Percentiles rank a stretch among this genome's conserved stretches.
Conservation (phyloP, 2,329 filamentous ascomycete species). For the Chaetomium globosum region DNA sequence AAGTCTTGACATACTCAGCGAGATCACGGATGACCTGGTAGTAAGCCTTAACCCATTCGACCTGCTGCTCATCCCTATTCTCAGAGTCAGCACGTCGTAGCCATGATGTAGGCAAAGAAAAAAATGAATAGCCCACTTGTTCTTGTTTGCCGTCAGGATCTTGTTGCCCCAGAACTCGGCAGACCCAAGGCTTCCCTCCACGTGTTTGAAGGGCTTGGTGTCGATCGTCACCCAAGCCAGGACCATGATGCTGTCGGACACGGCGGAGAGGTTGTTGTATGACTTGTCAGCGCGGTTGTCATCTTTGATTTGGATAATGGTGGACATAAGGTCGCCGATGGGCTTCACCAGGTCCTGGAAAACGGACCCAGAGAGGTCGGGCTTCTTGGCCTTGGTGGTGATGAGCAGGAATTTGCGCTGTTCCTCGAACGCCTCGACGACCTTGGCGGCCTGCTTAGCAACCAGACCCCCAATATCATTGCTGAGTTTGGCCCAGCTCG, state of each 20-base stretch:
- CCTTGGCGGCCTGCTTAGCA: slow-evolving; percentile 69
- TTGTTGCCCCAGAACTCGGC: slow-evolving; percentile 95
- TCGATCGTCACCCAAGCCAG: slow-evolving; percentile 90
- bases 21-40: slow-evolving; percentile 87
- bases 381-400: slow-evolving; percentile 89
- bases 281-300: slow-evolving; percentile 73
- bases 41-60: slow-evolving; percentile 91
- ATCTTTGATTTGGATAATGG: slow-evolving; percentile 79
- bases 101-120: no score
- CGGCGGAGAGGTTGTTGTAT: slow-evolving; percentile 81
- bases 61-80: slow-evolving; percentile 63
- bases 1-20: slow-evolving; percentile 78
- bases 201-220: slow-evolving; percentile 78
- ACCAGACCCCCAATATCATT: slow-evolving; percentile 75
- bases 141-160: slow-evolving; percentile 88
- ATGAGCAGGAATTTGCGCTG: slow-evolving; percentile 88
- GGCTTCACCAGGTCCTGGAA: slow-evolving; percentile 82
- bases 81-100: slow-evolving; percentile 13
- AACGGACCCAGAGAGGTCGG: slow-evolving; percentile 64
- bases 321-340: slow-evolving; percentile 78
- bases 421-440: slow-evolving; percentile 71
- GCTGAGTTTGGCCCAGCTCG: slow-evolving; percentile 77
- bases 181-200: slow-evolving; percentile 78
- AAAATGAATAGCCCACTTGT: slow-evolving; percentile 48
- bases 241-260: slow-evolving; percentile 86